Evolutionary conservation across 306 rosid genomes (phyloP).

Genomic region (Lagenaria siceraria): DNA sequence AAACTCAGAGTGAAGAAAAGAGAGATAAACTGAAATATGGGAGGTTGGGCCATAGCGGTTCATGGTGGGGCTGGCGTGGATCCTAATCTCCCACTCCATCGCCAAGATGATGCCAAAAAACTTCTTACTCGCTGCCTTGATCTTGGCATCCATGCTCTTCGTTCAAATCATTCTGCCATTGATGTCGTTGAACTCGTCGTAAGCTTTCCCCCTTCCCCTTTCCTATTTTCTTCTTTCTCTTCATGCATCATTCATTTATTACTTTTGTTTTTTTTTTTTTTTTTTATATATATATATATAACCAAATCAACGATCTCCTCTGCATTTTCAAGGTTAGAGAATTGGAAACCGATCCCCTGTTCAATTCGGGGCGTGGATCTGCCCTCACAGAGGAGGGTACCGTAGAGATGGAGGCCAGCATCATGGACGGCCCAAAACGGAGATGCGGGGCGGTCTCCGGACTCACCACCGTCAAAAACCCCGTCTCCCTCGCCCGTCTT

Average conservation of each 20-base stretch:
- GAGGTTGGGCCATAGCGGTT: conserved; percentile 84
- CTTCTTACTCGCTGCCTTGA: conserved; percentile 73
- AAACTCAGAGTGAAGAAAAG: conserved; percentile 14
- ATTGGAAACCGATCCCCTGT: conserved; percentile 70
- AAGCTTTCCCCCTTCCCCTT: conserved; percentile 10
- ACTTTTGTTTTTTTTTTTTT: too few relatives aligned
- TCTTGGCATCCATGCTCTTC: conserved; percentile 76
- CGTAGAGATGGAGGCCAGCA: conserved; percentile 94
- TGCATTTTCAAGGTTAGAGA: conserved; percentile 43
- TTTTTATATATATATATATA: too few relatives aligned
- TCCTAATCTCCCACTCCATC: conserved; percentile 70
- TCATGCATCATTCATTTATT: too few relatives aligned
- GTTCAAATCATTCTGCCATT: conserved; percentile 52
- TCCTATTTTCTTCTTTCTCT: not conserved
- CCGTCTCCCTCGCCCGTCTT: conserved; percentile 79
- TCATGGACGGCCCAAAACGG: conserved; percentile 79
- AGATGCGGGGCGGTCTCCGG: conserved; percentile 96
- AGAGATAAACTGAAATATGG: conserved; percentile 11
- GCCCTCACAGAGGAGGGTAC: conserved; percentile 72
- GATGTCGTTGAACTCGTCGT: conserved; percentile 95
- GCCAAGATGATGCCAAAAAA: conserved; percentile 75
- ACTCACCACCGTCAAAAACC: conserved; percentile 63
- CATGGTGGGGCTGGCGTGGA: conserved; percentile 99
- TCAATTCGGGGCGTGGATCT: conserved; percentile 93
- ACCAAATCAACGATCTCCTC: not conserved